Evolutionary conservation across 306 rosid species (phyloP).

Genomic region (Mimosa bimucronata): DNA sequence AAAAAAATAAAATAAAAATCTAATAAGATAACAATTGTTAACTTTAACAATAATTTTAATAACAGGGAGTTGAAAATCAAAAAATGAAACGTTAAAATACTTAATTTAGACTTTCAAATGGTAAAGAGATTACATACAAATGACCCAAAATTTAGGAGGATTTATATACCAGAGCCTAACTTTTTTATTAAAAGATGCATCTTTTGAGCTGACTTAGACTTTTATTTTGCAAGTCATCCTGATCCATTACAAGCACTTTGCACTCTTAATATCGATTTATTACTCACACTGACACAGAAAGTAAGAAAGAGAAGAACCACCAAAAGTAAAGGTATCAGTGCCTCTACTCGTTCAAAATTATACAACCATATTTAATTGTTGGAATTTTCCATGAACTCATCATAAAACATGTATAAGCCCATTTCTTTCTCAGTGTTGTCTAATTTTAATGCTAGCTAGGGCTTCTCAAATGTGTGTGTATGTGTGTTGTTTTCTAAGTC

Average conservation of each 20-base stretch:
- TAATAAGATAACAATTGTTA: no score
- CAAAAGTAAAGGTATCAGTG: background rate
- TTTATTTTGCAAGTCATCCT: background rate
- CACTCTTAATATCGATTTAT: background rate
- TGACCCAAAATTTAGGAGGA: no score
- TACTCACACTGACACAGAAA: background rate
- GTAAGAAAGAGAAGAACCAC: background rate
- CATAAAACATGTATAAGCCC: background rate
- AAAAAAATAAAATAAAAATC: background rate
- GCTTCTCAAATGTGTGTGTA: background rate
- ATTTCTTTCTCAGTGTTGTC: background rate
- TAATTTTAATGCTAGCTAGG: background rate
- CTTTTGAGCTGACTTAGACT: background rate
- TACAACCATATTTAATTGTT: background rate
- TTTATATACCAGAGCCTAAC: no score
- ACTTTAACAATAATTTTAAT: no score
- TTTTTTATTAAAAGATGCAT: no score
- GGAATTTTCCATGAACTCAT: constrained; percentile 4
- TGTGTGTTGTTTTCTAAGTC: background rate
- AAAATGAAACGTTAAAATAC: no score
- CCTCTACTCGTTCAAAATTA: background rate
- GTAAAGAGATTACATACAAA: no score
- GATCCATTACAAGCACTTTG: background rate
- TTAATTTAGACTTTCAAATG: no score
- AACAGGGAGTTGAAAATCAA: no score